phyloP scores from a whole-genome alignment of 2,329 filamentous ascomycete species.

The Elsinoe necatrix region DNA sequence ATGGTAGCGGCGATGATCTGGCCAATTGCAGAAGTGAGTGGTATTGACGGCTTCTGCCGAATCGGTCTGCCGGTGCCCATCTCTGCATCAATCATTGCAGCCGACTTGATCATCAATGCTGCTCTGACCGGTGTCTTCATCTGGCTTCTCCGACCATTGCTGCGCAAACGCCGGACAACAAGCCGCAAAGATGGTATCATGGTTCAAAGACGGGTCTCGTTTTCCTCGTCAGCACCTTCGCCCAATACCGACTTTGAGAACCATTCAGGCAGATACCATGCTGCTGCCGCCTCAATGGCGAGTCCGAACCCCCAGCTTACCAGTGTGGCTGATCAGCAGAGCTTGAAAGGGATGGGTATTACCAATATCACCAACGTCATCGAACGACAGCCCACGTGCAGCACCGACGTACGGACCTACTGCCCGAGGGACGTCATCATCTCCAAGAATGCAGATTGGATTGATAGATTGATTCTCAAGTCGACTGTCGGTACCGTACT shows the following conservation, averaged over 20 bases:
- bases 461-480: conserved; percentile 34
- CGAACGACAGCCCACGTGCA: not conserved
- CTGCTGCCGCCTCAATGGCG: not conserved
- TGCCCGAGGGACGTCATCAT: not conserved
- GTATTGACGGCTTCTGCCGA: conserved; percentile 29
- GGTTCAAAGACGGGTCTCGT: not conserved
- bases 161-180: not conserved
- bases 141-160: conserved; percentile 26
- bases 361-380: conserved; percentile 4
- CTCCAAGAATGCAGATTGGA: conserved; percentile 25
- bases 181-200: not conserved
- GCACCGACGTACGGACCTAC: not conserved
- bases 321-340: not conserved
- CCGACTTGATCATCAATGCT: conserved; percentile 33
- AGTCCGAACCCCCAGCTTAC: not conserved
- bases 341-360: not conserved
- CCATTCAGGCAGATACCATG: not conserved
- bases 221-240: not conserved
- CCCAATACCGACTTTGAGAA: not conserved
- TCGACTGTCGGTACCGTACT: conserved; percentile 31
- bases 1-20: conserved; percentile 20
- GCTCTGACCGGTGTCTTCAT: conserved; percentile 35
- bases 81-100: conserved; percentile 31
- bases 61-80: conserved; percentile 34
- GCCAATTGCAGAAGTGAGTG: conserved; percentile 29